Base-by-base conservation (phyloP, 371 early-diverging fungal species). In the Rhizopus arrhizus region DNA sequence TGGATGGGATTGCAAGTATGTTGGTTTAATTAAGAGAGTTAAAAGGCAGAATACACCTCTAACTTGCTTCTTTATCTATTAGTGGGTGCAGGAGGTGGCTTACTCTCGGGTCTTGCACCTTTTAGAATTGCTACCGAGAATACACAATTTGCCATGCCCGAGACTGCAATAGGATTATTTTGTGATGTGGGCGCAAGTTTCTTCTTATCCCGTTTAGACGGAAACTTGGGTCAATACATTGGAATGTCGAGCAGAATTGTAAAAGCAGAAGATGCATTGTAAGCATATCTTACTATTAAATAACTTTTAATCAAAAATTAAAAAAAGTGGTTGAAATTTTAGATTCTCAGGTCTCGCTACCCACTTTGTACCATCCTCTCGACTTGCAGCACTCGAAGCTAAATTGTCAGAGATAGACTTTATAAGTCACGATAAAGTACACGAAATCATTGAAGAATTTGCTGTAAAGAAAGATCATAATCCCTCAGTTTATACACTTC, bases 101-200 rank as follows among this genome's bases (percentile, higher is more conserved):
- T 97, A 22, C 66, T 98, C n/a, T 89, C 91, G 13, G 90, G 92
- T 22, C 94, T 95, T 64, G 95, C 92, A 5, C 93, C 95, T 9
- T 96, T 97, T 82, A 79, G 97, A 36, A 89, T 98, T 43, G 96
- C 95, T 4, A 96, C 96, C n/a, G 97, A 98, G 72, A 87, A 89
- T 42, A 92, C 96, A 2, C 64, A 89, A 41, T 92, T 95, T 66
- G 92, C 96, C 28, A 96, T 96, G 96, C 95, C 95, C 5, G 96
- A 96, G 74, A 92, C 93, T 11, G 82, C 81, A 52, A 96, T 97
- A 57, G 97, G 98, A 4, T 78, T 95, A 28, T 95, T 95, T 68
- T 95, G 96, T 16, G 98, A 97, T 69, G 95, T 96, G 3, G 96
- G 96, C 13, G 94, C 91, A 10, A 84, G 89, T 28, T 96, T 95